These are phyloP conservation scores for Umbelopsis ramanniana DNA, from an alignment of 192 early-diverging fungal genomes.

Conservation along the genomic window DNA sequence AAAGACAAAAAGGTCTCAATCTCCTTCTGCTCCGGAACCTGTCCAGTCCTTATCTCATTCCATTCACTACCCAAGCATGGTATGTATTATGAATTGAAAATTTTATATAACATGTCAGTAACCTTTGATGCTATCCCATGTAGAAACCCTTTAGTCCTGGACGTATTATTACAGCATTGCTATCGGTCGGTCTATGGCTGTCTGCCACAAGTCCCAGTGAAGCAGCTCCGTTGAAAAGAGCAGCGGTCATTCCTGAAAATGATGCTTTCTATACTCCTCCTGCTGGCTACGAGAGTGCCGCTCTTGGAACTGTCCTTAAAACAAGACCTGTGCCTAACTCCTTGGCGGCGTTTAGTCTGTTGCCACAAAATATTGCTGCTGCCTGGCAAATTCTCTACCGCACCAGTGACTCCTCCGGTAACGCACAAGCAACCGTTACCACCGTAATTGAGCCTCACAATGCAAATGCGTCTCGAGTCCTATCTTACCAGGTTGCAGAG, in stretches of 20 bases:
- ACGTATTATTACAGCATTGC: neutral
- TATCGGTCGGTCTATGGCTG: neutral
- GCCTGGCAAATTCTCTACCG: constrained; percentile 23
- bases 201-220: neutral
- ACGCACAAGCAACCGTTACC: constrained; percentile 21
- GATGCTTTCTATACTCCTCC: constrained; percentile 17
- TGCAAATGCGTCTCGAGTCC: constrained; percentile 8
- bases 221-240: neutral
- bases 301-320: neutral
- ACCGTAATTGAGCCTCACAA: constrained; percentile 23
- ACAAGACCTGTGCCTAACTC: constrained; percentile 1
- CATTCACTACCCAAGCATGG: neutral
- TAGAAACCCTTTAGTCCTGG: neutral
- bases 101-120: neutral
- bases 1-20: too few relatives aligned
- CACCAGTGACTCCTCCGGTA: constrained; percentile 9
- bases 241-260: neutral
- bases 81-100: neutral
- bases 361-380: constrained; percentile 18
- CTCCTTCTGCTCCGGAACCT: neutral
- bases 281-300: neutral
- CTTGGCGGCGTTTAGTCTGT: constrained; percentile 7
- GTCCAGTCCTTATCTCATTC: neutral
- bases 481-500: constrained; percentile 24
- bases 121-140: neutral